Conservation (phyloP, 139 green algal genomes). For the Tetraselmis chui region DNA sequence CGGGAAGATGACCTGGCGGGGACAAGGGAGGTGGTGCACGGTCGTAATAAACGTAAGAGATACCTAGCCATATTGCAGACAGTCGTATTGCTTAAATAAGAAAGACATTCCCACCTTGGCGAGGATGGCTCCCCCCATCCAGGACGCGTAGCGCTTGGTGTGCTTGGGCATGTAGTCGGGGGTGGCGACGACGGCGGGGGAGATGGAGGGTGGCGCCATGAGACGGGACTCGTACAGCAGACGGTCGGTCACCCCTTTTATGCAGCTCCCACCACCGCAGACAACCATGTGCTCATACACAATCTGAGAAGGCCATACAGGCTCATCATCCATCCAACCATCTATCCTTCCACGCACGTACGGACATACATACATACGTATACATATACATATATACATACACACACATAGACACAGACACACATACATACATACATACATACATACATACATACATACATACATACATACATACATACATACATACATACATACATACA, state of each 20-base stretch:
- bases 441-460: too few relatives aligned
- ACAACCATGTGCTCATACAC: conserved; percentile 41
- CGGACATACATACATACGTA: too few relatives aligned
- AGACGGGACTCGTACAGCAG: conserved; percentile 26
- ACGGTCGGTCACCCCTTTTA: conserved; percentile 12
- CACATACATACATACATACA: too few relatives aligned
- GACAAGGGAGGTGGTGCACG: not conserved
- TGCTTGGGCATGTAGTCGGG: conserved; percentile 72
- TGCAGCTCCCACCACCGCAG: conserved; percentile 40
- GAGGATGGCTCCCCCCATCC: conserved; percentile 82
- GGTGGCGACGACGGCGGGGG: not conserved
- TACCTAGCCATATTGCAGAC: not conserved
- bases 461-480: too few relatives aligned
- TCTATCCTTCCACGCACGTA: too few relatives aligned
- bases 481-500: too few relatives aligned
- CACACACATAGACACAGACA: too few relatives aligned
- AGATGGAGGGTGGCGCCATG: not conserved
- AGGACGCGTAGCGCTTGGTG: conserved; percentile 46
- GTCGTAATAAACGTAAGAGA: not conserved
- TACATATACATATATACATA: too few relatives aligned
- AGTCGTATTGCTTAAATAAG: not conserved
- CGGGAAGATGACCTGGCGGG: conserved; percentile 41
- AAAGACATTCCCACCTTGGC: conserved; percentile 43
- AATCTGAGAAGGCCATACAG: too few relatives aligned
- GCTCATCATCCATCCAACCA: too few relatives aligned